Conservation (phyloP, 2,329 filamentous ascomycete genomes). For the Onygena corvina region DNA sequence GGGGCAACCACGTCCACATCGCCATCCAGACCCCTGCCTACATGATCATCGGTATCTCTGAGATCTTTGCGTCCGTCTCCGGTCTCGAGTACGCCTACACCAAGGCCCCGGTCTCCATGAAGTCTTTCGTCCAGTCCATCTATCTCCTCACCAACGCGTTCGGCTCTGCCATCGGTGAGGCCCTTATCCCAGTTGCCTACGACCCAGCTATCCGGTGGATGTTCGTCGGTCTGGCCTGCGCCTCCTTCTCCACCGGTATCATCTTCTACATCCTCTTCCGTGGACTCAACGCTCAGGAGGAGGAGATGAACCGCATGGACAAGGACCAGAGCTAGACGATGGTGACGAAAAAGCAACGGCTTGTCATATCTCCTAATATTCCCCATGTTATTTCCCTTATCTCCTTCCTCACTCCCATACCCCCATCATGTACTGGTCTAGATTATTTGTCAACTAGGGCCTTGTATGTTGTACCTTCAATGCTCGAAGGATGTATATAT, state of each 20-base stretch:
- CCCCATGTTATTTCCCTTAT: neutral
- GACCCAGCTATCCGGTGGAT: conserved; percentile 58
- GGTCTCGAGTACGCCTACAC: conserved; percentile 62
- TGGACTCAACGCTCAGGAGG: conserved; percentile 39
- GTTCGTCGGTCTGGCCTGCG: conserved; percentile 47
- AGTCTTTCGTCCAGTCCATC: conserved; percentile 48
- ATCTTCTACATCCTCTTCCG: conserved; percentile 44
- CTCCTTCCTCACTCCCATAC: neutral
- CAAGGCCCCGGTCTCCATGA: conserved; percentile 59
- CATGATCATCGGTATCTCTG: conserved; percentile 38
- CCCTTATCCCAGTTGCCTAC: conserved; percentile 47
- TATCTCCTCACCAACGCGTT: conserved; percentile 49
- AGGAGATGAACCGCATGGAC: conserved; percentile 41
- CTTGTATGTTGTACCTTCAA: neutral
- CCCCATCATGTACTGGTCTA: neutral
- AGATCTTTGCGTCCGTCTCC: conserved; percentile 53
- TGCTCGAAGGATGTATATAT: conserved; percentile 1
- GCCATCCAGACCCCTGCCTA: conserved; percentile 37
- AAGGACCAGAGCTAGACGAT: conserved; percentile 20
- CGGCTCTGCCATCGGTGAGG: conserved; percentile 48
- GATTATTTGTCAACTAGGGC: neutral
- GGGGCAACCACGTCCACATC: conserved; percentile 35
- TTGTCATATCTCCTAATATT: conserved; percentile 2
- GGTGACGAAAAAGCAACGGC: neutral
- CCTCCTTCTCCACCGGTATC: conserved; percentile 39